Conservation (phyloP, 2,329 filamentous ascomycete genomes). For the Harringtonia lauricola region DNA sequence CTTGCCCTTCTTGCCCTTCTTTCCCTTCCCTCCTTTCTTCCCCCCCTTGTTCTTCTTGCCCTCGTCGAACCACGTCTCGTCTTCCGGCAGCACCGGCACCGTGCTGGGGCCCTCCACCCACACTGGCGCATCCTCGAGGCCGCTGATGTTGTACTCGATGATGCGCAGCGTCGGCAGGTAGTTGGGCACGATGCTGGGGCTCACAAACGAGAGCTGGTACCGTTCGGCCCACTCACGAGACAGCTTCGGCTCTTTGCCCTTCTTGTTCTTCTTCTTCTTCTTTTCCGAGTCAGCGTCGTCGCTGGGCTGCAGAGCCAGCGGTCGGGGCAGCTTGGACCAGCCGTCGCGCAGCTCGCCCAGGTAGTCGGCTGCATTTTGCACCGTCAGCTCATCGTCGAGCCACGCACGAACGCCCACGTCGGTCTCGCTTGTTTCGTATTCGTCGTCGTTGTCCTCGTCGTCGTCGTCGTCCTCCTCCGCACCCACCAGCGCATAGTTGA, state of each 20-base stretch:
- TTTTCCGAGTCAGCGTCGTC: slow-evolving; percentile 12
- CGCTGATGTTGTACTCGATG: slow-evolving; percentile 86
- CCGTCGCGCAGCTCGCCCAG: slow-evolving; percentile 62
- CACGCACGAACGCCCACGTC: too few relatives aligned
- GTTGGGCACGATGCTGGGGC: slow-evolving; percentile 83
- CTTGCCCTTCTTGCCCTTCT: not conserved
- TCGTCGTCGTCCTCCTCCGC: slow-evolving; percentile 30
- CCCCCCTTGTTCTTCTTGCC: slow-evolving; percentile 25
- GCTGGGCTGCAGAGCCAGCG: slow-evolving; percentile 9
- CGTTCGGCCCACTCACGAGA: slow-evolving; percentile 60
- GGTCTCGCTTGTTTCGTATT: too few relatives aligned
- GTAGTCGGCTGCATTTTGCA: slow-evolving; percentile 65
- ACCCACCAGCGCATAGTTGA: slow-evolving; percentile 45
- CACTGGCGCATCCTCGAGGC: slow-evolving; percentile 46
- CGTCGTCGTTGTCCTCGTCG: not conserved
- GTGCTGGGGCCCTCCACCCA: slow-evolving; percentile 29
- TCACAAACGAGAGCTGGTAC: slow-evolving; percentile 70
- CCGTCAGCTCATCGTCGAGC: slow-evolving; percentile 46
- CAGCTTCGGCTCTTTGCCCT: slow-evolving; percentile 25
- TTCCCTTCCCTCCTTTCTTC: slow-evolving; percentile 19
- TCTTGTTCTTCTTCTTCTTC: slow-evolving; percentile 21
- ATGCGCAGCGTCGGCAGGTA: slow-evolving; percentile 85
- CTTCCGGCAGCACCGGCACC: slow-evolving; percentile 10
- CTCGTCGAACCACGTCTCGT: slow-evolving; percentile 13
- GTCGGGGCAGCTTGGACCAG: slow-evolving; percentile 67